Base-by-base conservation (phyloP, 805 yeast genomes). In the Saccharomycodes ludwigii region DNA sequence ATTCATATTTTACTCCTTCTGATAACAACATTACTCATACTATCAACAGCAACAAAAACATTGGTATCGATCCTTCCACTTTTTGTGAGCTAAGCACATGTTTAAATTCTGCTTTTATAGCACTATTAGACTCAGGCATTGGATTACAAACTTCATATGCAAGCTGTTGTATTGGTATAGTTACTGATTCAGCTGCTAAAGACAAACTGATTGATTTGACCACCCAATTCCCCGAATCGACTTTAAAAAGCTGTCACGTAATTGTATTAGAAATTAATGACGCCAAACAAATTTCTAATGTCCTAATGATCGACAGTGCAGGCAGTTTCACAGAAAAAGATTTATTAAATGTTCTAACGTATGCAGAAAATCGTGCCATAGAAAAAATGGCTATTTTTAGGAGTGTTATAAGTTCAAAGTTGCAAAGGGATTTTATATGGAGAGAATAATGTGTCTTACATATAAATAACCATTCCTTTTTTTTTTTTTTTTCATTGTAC, bases 71-170 rank as follows among this genome's bases (percentile, higher is more conserved):
- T 19, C 52, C 50, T 13, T 49, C 48, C 27, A 50, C 65, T 18
- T 52, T 61, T 25, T 64, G 66, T 34, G 84, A 81, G 47, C 52
- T 82, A 26, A 67, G 74, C 31, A 73, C 76, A 2, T 76, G 79
- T 15, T 63, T 88, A 24, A 88, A 91, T 51, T 76, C 84, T 3
- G 58, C 76, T 2, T 74, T 64, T 40, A 55, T 81, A 40, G 94
- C 96, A 0, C 63, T 88, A 27, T 52, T 85, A 2, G 88, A 85
- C 52, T 79, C 94, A 5, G 84, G 82, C 28, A 64, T 86, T 13
- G 77, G 84, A 0, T 53, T 88, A 33, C 59, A 63, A 29, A 56
- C 67, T n/a, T 68, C 85, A 1, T 75, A 76, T 43, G 65, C 71
- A 0, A 71, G 85, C 12, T 57, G 68, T 0, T 58, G 73, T 4